phyloP scores from a whole-genome alignment of 257 asterid genomes.

The Thymus mandschuricus region DNA sequence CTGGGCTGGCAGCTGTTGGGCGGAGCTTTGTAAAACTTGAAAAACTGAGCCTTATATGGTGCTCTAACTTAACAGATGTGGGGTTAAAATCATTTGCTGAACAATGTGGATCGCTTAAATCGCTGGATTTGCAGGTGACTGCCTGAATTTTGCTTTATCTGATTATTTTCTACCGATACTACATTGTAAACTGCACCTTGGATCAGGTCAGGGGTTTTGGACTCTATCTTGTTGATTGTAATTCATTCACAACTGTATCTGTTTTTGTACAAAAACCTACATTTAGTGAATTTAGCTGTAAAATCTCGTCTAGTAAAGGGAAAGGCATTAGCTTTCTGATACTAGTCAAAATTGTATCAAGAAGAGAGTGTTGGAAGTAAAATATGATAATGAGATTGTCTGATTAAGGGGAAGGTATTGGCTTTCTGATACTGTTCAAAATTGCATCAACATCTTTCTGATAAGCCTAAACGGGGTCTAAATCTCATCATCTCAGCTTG shows the following conservation, averaged over 20 bases:
- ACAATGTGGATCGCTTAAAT: slow-evolving; percentile 58
- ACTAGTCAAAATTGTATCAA: too few species aligned
- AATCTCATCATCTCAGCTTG: not conserved
- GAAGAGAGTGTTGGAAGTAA: slow-evolving; percentile 1
- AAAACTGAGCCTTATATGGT: slow-evolving; percentile 83
- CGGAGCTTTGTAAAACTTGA: slow-evolving; percentile 68
- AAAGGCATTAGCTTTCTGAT: too few species aligned
- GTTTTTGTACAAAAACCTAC: slow-evolving; percentile 3
- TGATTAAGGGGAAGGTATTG: slow-evolving; percentile 17
- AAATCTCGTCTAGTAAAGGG: too few species aligned
- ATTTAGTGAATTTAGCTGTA: not conserved
- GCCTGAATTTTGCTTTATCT: slow-evolving; percentile 5
- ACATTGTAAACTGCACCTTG: slow-evolving; percentile 19
- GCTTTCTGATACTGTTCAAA: not conserved
- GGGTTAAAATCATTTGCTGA: slow-evolving; percentile 75
- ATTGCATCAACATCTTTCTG: not conserved
- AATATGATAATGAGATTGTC: not conserved
- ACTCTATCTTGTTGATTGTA: slow-evolving; percentile 16
- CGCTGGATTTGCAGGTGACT: slow-evolving; percentile 85
- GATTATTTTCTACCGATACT: not conserved
- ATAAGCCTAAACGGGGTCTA: slow-evolving; percentile 9
- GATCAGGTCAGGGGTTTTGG: slow-evolving; percentile 18
- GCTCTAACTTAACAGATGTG: slow-evolving; percentile 67
- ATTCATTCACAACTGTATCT: not conserved
- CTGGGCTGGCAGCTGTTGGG: slow-evolving; percentile 70